Conservation (phyloP, 441 rosid species). For the Corymbia citriodora region DNA sequence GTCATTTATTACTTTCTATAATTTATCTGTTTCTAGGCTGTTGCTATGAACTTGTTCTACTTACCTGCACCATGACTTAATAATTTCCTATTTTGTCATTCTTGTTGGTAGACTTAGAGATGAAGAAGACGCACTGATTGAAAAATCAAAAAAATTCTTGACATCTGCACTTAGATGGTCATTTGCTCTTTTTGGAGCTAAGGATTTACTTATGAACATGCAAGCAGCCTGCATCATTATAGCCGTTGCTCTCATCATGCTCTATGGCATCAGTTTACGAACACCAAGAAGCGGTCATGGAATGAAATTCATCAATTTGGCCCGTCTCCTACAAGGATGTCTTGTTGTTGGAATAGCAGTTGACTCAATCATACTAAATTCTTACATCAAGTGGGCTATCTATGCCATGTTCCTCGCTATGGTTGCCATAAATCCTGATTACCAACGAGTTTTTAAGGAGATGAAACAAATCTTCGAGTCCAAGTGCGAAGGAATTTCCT, state of each 20-base stretch:
- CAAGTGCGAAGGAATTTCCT: background rate
- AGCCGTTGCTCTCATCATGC: background rate
- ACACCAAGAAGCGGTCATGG: accelerated
- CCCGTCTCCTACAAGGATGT: background rate
- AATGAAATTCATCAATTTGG: background rate
- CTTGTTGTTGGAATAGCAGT: background rate
- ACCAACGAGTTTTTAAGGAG: background rate
- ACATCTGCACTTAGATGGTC: background rate
- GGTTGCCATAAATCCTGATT: background rate
- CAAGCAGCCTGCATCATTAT: background rate
- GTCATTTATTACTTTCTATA: no score
- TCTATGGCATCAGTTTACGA: background rate
- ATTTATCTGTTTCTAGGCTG: no score
- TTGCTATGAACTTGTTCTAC: no score
- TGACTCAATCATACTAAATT: background rate
- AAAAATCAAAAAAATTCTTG: background rate
- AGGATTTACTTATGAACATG: background rate
- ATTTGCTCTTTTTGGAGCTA: background rate
- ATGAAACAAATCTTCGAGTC: background rate
- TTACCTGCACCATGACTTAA: no score
- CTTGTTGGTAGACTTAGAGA: no score
- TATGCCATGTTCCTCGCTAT: background rate
- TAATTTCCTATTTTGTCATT: no score
- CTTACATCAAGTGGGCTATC: background rate
- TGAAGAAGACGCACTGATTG: background rate